Evolutionary conservation across 176 grass and related monocot species (phyloP).

Genomic region (Lolium rigidum): DNA sequence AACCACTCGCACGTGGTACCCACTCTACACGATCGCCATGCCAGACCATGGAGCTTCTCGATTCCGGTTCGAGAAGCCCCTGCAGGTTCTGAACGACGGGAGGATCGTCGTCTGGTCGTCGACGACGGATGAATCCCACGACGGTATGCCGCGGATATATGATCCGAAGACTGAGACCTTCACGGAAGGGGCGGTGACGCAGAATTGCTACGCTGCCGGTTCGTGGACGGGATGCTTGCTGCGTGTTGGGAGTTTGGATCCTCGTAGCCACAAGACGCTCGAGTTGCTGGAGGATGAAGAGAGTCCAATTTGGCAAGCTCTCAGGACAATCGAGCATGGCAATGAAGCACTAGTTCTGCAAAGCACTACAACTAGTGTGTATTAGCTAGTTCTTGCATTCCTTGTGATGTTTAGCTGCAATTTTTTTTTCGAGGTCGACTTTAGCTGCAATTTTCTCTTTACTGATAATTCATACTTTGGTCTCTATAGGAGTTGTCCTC

Average conservation of each 20-base stretch:
- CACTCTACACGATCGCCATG: slow-evolving; percentile 12
- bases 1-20: neutral
- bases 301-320: neutral
- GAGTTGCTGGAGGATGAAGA: neutral
- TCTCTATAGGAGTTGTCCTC: neutral
- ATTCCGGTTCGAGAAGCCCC: neutral
- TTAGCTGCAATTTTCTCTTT: neutral
- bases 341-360: neutral
- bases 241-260: neutral
- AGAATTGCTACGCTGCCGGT: neutral
- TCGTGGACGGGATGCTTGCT: neutral
- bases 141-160: neutral
- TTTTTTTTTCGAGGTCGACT: too few relatives aligned
- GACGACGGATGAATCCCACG: neutral
- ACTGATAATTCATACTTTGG: neutral
- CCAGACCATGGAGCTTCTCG: neutral
- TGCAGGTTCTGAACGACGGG: neutral
- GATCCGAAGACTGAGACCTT: neutral
- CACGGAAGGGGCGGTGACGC: neutral
- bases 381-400: neutral
- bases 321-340: neutral
- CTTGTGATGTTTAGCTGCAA: neutral
- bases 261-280: neutral
- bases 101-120: neutral
- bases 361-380: neutral